phyloP scores from a whole-genome alignment of 768 basidiomycete genomes.

The Butyriboletus loyo region DNA sequence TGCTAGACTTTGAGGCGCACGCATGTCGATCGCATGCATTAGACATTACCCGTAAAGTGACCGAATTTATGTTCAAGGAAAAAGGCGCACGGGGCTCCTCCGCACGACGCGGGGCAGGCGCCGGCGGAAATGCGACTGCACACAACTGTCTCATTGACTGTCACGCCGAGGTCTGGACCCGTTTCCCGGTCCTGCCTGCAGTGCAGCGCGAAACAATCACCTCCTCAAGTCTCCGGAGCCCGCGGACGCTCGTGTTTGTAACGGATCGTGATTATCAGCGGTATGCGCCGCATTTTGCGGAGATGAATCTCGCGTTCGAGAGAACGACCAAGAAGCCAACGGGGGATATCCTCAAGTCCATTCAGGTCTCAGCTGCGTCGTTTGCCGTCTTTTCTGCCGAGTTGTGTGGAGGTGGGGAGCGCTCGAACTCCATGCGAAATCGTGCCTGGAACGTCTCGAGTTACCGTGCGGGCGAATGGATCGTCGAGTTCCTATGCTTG shows the following conservation, averaged over 20 bases:
- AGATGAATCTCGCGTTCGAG: constrained; percentile 48
- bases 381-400: constrained; percentile 28
- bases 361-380: constrained; percentile 33
- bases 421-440: background rate
- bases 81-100: constrained; percentile 28
- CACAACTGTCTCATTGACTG: constrained; percentile 56
- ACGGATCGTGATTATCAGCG: constrained; percentile 35
- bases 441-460: constrained; percentile 33
- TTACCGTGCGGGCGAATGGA: constrained; percentile 56
- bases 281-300: constrained; percentile 42
- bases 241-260: constrained; percentile 42
- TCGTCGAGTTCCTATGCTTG: constrained; percentile 56
- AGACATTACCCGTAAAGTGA: constrained; percentile 52
- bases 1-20: constrained; percentile 33
- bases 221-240: constrained; percentile 31
- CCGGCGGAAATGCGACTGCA: constrained; percentile 15
- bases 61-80: constrained; percentile 54
- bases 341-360: constrained; percentile 39
- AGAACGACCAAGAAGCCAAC: constrained; percentile 50
- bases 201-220: constrained; percentile 45
- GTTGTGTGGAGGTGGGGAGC: background rate
- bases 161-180: constrained; percentile 55
- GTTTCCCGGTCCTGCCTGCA: constrained; percentile 56
- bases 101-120: constrained; percentile 2
- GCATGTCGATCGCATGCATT: constrained; percentile 43